Conservation (phyloP, 352 stramenopile genomes). For the Phytopythium chamaehyphon region DNA sequence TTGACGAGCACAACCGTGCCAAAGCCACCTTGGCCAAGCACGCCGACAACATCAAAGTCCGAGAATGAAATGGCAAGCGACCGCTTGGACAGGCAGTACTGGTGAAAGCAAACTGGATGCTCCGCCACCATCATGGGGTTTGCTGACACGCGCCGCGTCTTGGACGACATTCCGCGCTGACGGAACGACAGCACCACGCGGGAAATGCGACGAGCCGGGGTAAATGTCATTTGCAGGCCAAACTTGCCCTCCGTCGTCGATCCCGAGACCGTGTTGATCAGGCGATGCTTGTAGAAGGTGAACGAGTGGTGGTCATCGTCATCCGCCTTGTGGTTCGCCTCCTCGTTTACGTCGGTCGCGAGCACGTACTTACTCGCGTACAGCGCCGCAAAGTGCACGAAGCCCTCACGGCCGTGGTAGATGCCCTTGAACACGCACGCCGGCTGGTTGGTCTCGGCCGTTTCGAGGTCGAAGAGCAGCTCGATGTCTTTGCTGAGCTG, state of each 20-base stretch:
- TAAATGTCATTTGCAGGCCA: constrained; percentile 77
- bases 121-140: constrained; percentile 78
- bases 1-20: constrained; percentile 81
- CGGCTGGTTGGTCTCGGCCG: constrained; percentile 59
- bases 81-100: constrained; percentile 79
- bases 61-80: constrained; percentile 80
- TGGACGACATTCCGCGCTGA: constrained; percentile 45
- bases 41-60: constrained; percentile 81
- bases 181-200: constrained; percentile 82
- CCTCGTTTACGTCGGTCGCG: constrained; percentile 43
- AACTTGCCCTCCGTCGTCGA: constrained; percentile 76
- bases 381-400: constrained; percentile 80
- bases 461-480: constrained; percentile 81
- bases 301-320: constrained; percentile 78
- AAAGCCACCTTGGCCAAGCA: constrained; percentile 77
- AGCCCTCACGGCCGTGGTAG: constrained; percentile 82
- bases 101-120: constrained; percentile 76
- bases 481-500: constrained; percentile 86
- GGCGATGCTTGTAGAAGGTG: constrained; percentile 37
- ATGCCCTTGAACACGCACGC: constrained; percentile 87
- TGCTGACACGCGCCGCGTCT: constrained; percentile 46
- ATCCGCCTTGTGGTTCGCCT: constrained; percentile 46
- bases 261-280: constrained; percentile 76
- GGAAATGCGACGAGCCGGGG: constrained; percentile 74
- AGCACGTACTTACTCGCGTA: constrained; percentile 82